Evolutionary conservation across 2,329 filamentous ascomycete genomes (phyloP), one percentile per base, ranked within the genome.

Genomic region (Macrophomina tecta): DNA sequence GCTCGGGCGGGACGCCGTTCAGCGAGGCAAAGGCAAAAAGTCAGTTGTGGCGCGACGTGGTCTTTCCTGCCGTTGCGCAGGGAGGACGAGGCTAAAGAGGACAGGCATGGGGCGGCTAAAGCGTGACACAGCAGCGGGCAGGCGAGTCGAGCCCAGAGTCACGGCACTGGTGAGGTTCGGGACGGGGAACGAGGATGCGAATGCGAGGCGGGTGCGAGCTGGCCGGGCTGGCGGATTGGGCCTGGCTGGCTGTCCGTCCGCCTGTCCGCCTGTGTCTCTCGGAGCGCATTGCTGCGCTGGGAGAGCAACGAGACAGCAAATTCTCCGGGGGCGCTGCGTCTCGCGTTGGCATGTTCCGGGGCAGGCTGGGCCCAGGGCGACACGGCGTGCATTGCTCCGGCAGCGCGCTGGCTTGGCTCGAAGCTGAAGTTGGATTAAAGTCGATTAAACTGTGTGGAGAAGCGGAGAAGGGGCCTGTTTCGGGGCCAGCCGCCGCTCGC

Each of bases 351-450:
- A 23, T 34, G 23, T 23, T 46, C 56, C 16, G 40, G 11, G 16
- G 38, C 28, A 28, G 12, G n/a, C 18, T 30, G 34, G 16, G 5
- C 56, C 40, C 14, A n/a, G 46, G 56, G 40, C 40, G 40, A 60
- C 56, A 60, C 56, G 56, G 56, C 56, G 23, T 46, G 56, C 56
- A 46, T 60, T 60, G 28, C 40, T 60, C 56, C 56, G 56, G 40
- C 2, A 30, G 40, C 28, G 38, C 46, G 28, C 18, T 18, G 55
- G 56, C 56, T 60, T 60, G 56, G 56, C 56, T 52, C 38, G 40
- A 9, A 32, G 23, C 56, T 60, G 56, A 48, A 60, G 56, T 60
- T 60, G 56, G 56, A 60, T 60, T 60, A 60, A 60, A 45, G 40
- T 60, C 56, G 28, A 34, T 46, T 23, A 34, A 34, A 46, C 56